phyloP scores from a whole-genome alignment of 306 rosid genomes.

The Dalbergia cochinchinensis region DNA sequence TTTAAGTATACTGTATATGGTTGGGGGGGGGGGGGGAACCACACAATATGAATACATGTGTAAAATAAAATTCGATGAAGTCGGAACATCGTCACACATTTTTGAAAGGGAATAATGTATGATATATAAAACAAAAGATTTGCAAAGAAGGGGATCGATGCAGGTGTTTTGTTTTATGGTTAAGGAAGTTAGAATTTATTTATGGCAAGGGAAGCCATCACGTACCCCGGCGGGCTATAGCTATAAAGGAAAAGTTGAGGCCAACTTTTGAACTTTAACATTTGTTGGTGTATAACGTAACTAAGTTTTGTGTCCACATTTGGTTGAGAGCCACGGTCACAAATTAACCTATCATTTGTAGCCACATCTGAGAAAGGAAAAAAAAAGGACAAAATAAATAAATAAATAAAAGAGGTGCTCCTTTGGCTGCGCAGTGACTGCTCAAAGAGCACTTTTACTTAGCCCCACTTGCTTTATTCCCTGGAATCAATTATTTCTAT shows the following conservation, averaged over 20 bases:
- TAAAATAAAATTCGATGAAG: constrained; percentile 36
- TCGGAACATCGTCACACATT: constrained; percentile 43
- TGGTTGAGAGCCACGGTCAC: constrained; percentile 40
- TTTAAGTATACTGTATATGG: not conserved
- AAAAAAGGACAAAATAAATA: not conserved
- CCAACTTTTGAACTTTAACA: constrained; percentile 52
- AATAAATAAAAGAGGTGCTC: not conserved
- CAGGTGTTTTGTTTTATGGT: constrained; percentile 39
- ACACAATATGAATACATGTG: constrained; percentile 27
- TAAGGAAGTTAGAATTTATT: constrained; percentile 13
- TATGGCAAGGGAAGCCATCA: constrained; percentile 52
- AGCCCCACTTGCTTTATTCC: constrained; percentile 49
- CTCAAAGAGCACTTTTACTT: constrained; percentile 42
- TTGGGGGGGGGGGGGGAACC: not conserved
- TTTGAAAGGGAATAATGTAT: constrained; percentile 11
- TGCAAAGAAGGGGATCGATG: not conserved
- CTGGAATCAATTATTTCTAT: constrained; percentile 32
- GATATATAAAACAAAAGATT: not conserved
- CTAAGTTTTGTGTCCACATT: constrained; percentile 48
- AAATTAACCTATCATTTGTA: constrained; percentile 40
- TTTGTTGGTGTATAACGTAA: constrained; percentile 36
- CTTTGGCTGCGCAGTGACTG: constrained; percentile 48
- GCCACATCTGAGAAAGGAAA: constrained; percentile 33
- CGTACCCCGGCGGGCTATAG: constrained; percentile 36
- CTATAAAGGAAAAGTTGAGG: constrained; percentile 45